These are phyloP conservation scores for Melaleuca alternifolia DNA, from an alignment of 345 rosid genomes.

Conservation along the genomic window DNA sequence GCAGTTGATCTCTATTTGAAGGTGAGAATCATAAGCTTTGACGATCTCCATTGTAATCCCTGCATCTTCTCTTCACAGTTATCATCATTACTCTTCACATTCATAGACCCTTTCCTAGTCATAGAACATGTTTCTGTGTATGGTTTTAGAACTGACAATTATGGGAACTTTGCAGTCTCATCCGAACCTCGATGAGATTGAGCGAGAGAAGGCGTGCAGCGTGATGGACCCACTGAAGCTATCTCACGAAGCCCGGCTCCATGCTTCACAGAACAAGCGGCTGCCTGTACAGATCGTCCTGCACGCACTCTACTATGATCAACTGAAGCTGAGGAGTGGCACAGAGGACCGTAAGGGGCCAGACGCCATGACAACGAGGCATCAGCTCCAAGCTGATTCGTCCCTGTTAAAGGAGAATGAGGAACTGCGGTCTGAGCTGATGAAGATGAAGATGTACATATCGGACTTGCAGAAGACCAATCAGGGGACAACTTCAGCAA, in stretches of 20 bases:
- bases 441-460: constrained; percentile 78
- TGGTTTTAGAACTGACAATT: neutral
- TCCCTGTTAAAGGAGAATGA: constrained; percentile 77
- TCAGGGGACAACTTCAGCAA: constrained; percentile 14
- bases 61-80: neutral
- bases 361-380: constrained; percentile 37
- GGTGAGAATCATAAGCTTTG: constrained; percentile 17
- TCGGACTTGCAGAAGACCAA: constrained; percentile 46
- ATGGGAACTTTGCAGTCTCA: constrained; percentile 32
- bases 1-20: constrained; percentile 82
- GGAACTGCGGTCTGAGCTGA: constrained; percentile 60
- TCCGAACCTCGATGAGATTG: constrained; percentile 85
- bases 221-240: constrained; percentile 82
- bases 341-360: constrained; percentile 14
- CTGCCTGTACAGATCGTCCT: constrained; percentile 80
- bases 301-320: constrained; percentile 82
- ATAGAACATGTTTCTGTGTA: neutral
- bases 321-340: constrained; percentile 80
- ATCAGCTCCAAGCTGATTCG: constrained; percentile 50
- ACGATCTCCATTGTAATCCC: neutral
- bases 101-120: neutral
- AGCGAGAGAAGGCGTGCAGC: constrained; percentile 81
- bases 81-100: neutral
- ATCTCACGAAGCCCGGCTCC: constrained; percentile 86
- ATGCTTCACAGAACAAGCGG: constrained; percentile 93